A percentile compares a stretch with the other conserved stretches of the same genome.
phyloP scores from a whole-genome alignment of 345 rosid species.

The Melastoma malabathricum region DNA sequence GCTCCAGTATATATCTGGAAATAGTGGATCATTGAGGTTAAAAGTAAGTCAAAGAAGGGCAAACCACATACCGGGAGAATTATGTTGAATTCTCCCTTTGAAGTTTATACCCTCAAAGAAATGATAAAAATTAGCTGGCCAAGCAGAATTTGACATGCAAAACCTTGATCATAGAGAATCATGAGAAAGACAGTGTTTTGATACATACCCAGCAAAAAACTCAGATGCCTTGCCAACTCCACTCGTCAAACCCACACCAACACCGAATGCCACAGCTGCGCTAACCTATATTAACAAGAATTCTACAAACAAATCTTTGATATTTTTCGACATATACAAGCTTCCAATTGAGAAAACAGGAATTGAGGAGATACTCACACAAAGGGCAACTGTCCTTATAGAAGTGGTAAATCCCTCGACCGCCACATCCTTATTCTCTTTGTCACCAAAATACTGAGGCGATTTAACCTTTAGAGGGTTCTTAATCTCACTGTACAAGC shows the following conservation, averaged over 20 bases:
- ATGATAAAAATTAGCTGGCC: too few species aligned
- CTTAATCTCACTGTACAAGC: conserved; percentile 15
- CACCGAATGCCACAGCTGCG: conserved; percentile 70
- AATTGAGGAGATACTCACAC: conserved; percentile 37
- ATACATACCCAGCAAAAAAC: conserved; percentile 75
- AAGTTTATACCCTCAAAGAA: too few species aligned
- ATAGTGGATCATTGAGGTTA: neutral
- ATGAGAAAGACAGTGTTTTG: neutral
- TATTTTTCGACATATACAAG: conserved; percentile 2
- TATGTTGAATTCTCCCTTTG: too few species aligned
- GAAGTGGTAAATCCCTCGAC: conserved; percentile 35
- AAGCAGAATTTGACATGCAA: too few species aligned
- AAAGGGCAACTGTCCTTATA: conserved; percentile 59
- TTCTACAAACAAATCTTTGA: conserved; percentile 1
- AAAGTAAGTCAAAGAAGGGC: too few species aligned
- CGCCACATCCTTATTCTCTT: conserved; percentile 19
- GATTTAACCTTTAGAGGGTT: conserved; percentile 7
- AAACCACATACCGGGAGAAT: too few species aligned
- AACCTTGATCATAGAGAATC: too few species aligned
- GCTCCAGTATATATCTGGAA: conserved; percentile 89
- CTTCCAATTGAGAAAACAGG: neutral
- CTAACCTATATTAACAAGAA: conserved; percentile 26
- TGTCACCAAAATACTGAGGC: conserved; percentile 14
- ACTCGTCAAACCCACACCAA: conserved; percentile 63
- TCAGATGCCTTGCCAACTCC: conserved; percentile 80